These are phyloP conservation scores for Mucor piriformis DNA, from an alignment of 371 early-diverging fungal genomes.

Conservation along the genomic window DNA sequence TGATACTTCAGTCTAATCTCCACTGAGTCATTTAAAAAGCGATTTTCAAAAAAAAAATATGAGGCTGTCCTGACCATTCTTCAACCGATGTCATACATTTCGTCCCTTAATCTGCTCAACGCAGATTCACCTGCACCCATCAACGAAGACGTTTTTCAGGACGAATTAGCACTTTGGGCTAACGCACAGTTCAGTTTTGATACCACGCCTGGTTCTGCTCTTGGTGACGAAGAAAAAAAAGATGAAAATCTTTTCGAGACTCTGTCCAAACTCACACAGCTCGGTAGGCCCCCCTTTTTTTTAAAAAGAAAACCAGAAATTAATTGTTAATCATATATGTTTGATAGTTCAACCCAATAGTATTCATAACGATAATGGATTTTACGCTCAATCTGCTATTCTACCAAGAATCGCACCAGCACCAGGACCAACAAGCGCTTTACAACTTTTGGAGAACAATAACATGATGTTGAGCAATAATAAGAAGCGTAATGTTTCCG, in stretches of 20 bases:
- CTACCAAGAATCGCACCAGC: slow-evolving; percentile 28
- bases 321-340: background rate
- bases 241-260: slow-evolving; percentile 8
- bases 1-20: background rate
- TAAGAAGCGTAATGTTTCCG: slow-evolving; percentile 1
- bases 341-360: slow-evolving; percentile 1
- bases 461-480: background rate
- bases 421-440: slow-evolving; percentile 6
- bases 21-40: slow-evolving; percentile 5
- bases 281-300: slow-evolving; percentile 7
- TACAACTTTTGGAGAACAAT: slow-evolving; percentile 10
- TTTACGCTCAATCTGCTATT: background rate
- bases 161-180: slow-evolving; percentile 47
- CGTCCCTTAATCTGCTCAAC: slow-evolving; percentile 28
- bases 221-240: slow-evolving; percentile 34
- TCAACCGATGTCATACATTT: slow-evolving; percentile 37
- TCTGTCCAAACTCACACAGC: slow-evolving; percentile 10
- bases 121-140: slow-evolving; percentile 22
- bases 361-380: slow-evolving; percentile 1
- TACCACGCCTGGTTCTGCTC: slow-evolving; percentile 50
- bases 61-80: slow-evolving; percentile 12
- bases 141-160: slow-evolving; percentile 27
- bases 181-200: slow-evolving; percentile 60
- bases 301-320: background rate
- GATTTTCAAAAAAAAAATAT: slow-evolving; percentile 8